Percentiles rank a stretch among this genome's conserved stretches.
Conservation (phyloP, 495 filamentous ascomycete species). For the Annulohypoxylon stygium region DNA sequence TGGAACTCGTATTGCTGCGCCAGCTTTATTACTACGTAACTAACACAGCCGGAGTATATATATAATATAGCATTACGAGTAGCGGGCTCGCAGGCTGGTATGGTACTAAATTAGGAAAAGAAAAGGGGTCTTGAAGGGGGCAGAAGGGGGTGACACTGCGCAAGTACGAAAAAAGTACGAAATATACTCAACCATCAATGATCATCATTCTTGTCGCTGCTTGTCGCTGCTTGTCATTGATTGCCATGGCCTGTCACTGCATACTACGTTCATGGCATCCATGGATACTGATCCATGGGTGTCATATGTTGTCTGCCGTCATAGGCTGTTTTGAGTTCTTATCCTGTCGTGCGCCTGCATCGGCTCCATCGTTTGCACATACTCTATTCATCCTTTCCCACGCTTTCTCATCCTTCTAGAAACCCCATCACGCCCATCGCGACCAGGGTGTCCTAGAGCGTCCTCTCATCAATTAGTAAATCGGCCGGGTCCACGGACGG, state of each 20-base stretch:
- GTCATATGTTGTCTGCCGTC: slow-evolving; percentile 5
- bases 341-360: slow-evolving; percentile 24
- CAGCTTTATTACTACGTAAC: not conserved
- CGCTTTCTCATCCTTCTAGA: slow-evolving; percentile 33
- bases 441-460: slow-evolving; percentile 7
- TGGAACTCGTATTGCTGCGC: slow-evolving; percentile 12
- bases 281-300: not conserved
- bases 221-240: too few species aligned
- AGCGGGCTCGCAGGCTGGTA: not conserved
- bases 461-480: slow-evolving; percentile 19
- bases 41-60: slow-evolving; percentile 9
- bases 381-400: slow-evolving; percentile 22
- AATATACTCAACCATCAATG: not conserved
- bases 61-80: not conserved
- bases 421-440: slow-evolving; percentile 21
- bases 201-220: not conserved
- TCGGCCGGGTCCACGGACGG: not conserved
- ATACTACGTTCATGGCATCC: not conserved
- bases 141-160: not conserved
- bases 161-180: slow-evolving; percentile 1
- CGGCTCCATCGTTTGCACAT: slow-evolving; percentile 23
- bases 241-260: not conserved
- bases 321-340: slow-evolving; percentile 34
- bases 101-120: not conserved
- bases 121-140: not conserved